Base-by-base conservation (phyloP, 768 basidiomycete species). In the Gymnopilus junonius region DNA sequence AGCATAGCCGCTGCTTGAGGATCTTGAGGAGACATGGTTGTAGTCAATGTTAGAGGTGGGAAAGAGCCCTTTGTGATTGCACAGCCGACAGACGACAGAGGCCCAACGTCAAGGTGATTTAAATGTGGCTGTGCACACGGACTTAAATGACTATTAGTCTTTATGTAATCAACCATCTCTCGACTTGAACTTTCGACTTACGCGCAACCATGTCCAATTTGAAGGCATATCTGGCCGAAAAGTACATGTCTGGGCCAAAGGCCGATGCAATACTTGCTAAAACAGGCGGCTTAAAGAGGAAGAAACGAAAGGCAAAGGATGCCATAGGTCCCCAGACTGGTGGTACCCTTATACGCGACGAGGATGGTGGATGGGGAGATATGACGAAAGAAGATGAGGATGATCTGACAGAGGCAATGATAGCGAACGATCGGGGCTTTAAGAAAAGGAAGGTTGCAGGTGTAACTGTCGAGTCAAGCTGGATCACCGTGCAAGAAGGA, bases 171-270 rank as follows among this genome's bases (percentile, higher is more conserved):
- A 29, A n/a, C 8, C 17, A 1, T 7, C n/a, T 29, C 31, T 51
- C 8, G 29, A n/a, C 29, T 32, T 20, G 23, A 8, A 7, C 29
- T 51, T 17, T 51, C 32, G 17, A 15, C 29, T 17, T 51, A 7
- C 29, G 14, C 17, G 4, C 15, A 17, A 51, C 27, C 8, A 84
- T 83, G 82, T 76, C 83, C 15, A 72, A 76, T 61, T 83, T 96
- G 80, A 90, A 94, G 74, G 82, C 92, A 23, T 96, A 96, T 74
- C 84, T 96, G 17, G 94, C 94, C 0, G 85, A 90, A 66, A 94
- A 93, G 65, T 99, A 99, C 80, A 97, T 98, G 95, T 89, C 95
- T 5, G 97, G 97, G 1, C 88, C 94, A 0, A 99, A 98, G 71
- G 95, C 96, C 2, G 97, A 98, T 68, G 95, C 94, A 6, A 99